Evolutionary conservation across 2,329 filamentous ascomycete species (phyloP).

Genomic region (Ambrosiella xylebori): DNA sequence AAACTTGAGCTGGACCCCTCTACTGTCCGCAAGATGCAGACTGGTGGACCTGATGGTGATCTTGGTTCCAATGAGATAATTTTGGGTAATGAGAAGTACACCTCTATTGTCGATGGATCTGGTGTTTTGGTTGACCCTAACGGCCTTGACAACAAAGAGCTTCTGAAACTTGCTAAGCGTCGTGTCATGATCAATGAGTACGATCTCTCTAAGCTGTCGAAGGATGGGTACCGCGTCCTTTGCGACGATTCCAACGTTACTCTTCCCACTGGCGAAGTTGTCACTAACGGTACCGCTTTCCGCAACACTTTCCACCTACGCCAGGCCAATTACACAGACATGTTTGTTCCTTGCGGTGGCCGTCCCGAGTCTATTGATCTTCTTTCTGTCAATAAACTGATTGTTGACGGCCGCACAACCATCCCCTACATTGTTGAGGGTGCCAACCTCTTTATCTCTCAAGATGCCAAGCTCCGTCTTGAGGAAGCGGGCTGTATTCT

Average conservation of each 20-base stretch:
- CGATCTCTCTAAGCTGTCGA: slow-evolving; percentile 68
- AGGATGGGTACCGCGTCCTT: slow-evolving; percentile 76
- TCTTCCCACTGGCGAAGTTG: slow-evolving; percentile 71
- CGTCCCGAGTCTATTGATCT: slow-evolving; percentile 94
- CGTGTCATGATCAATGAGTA: slow-evolving; percentile 84
- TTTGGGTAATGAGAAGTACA: slow-evolving; percentile 89
- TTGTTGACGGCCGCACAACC: slow-evolving; percentile 69
- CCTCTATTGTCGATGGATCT: slow-evolving; percentile 84
- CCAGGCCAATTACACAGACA: slow-evolving; percentile 57
- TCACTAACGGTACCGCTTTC: slow-evolving; percentile 87
- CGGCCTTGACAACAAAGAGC: slow-evolving; percentile 69
- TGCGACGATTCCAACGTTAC: slow-evolving; percentile 79
- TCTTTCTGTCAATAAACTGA: slow-evolving; percentile 69
- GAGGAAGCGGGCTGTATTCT: slow-evolving; percentile 90
- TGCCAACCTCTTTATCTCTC: slow-evolving; percentile 95
- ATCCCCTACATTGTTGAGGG: slow-evolving; percentile 96
- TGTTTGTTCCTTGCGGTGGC: slow-evolving; percentile 90
- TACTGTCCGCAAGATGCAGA: slow-evolving; percentile 85
- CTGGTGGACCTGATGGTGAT: slow-evolving; percentile 90
- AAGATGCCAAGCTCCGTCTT: slow-evolving; percentile 88
- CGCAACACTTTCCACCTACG: slow-evolving; percentile 95
- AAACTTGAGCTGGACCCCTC: slow-evolving; percentile 81
- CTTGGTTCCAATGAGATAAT: slow-evolving; percentile 96
- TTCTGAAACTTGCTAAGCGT: slow-evolving; percentile 66
- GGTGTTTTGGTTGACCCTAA: slow-evolving; percentile 89